Base-by-base conservation (phyloP, 805 yeast species). In the Teunomyces panamensis region DNA sequence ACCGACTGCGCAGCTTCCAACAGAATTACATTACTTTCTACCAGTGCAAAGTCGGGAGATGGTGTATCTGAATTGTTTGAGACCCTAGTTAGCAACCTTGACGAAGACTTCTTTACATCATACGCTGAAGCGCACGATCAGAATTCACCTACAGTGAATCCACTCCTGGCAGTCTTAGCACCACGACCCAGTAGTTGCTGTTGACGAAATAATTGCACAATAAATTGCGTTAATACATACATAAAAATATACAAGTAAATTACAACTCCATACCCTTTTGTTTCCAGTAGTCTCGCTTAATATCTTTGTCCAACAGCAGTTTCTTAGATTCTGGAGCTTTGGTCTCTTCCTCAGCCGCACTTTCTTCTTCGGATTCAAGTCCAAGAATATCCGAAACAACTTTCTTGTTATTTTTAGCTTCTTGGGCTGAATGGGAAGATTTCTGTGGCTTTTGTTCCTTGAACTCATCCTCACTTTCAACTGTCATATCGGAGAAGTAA, bases 41-140 rank as follows among this genome's bases (percentile, higher is more conserved):
- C 89, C 1, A 83, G 91, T 51, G 91, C 96, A 2, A 87, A 85
- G 62, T 71, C 79, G 2, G 91, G 91, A 8, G 72, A 73, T 36
- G 87, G 87, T 27, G 78, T 89, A 1, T 56, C 55, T 0, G 65
- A 59, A 14, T 47, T 72, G 11, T 73, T 73, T 49, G 65, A 66
- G 41, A 49, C 55, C 7, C 59, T 73, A 3, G 58, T 68, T 9
- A 63, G 59, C 7, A 62, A 52, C 1, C 59, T 71, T 5, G 69
- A 64, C 13, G 65, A 62, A 70, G 49, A 46, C 11, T 58, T 63
- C 45, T 69, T 71, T 43, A 60, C 52, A 13, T 54, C 59, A 11
- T 58, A 51, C 43, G 34, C 51, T 33, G 49, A 56, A 33, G 49
- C 35, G 9, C 46, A 49, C 17, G 36, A 39, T 11, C 37, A 43